phyloP scores from a whole-genome alignment of 202 grass and related monocot genomes.

The Tripidium arundinaceum region DNA sequence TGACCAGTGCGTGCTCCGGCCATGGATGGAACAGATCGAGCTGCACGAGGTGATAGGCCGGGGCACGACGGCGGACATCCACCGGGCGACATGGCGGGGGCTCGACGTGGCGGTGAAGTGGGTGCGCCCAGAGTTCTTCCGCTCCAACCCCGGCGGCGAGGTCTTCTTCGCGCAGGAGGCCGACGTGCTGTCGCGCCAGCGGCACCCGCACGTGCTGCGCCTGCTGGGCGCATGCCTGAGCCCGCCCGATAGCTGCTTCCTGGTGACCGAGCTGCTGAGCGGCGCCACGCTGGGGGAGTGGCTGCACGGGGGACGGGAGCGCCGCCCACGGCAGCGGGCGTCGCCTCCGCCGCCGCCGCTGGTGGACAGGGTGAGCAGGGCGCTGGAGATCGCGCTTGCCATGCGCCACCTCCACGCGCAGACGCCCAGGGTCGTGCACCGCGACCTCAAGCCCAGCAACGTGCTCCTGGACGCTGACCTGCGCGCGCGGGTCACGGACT shows the following conservation, averaged over 20 bases:
- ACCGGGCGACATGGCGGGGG: slow-evolving; percentile 50
- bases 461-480: slow-evolving; percentile 35
- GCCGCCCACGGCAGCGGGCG: neutral
- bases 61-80: slow-evolving; percentile 47
- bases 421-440: slow-evolving; percentile 52
- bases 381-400: slow-evolving; percentile 54
- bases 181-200: slow-evolving; percentile 48
- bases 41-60: slow-evolving; percentile 51
- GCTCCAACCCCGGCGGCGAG: slow-evolving; percentile 13
- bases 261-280: slow-evolving; percentile 58
- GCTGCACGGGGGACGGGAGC: slow-evolving; percentile 42
- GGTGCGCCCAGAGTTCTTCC: slow-evolving; percentile 41
- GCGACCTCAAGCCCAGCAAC: slow-evolving; percentile 69
- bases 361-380: slow-evolving; percentile 43
- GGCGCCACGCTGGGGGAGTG: slow-evolving; percentile 47
- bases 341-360: slow-evolving; percentile 28
- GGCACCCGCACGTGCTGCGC: slow-evolving; percentile 51
- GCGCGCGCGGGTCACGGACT: slow-evolving; percentile 45
- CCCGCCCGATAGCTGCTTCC: slow-evolving; percentile 35
- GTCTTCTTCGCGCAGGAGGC: slow-evolving; percentile 57
- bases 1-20: no score
- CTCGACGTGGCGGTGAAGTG: slow-evolving; percentile 60
- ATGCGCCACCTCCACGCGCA: slow-evolving; percentile 59
- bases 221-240: slow-evolving; percentile 48
- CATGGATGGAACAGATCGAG: slow-evolving; percentile 35